phyloP scores from a whole-genome alignment of 225 moss, liverwort and hornwort species.

The Pleurozium schreberi region DNA sequence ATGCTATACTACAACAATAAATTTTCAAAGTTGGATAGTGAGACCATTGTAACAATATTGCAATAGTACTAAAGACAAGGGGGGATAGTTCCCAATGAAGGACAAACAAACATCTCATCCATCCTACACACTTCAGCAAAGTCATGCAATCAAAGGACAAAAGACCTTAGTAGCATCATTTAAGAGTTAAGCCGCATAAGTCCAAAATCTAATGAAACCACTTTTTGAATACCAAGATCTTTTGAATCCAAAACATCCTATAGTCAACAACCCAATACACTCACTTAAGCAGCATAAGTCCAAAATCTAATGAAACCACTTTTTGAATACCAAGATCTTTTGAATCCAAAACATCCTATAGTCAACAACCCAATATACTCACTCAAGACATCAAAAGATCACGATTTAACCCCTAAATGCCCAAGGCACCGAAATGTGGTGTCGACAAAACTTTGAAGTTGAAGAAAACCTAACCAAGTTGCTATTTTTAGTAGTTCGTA shows the following conservation, averaged over 20 bases:
- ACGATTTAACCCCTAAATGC: background rate
- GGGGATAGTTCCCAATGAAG: too few relatives aligned
- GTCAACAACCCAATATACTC: background rate
- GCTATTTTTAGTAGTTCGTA: too few relatives aligned
- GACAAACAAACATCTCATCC: too few relatives aligned
- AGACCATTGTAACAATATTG: too few relatives aligned
- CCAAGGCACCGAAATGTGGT: too few relatives aligned
- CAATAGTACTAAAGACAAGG: too few relatives aligned
- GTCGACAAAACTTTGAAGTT: too few relatives aligned
- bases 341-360: background rate
- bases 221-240: background rate
- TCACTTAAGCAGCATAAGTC: background rate
- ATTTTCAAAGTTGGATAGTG: too few relatives aligned
- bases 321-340: background rate
- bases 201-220: background rate
- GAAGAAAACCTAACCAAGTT: too few relatives aligned
- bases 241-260: background rate
- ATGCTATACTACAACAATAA: too few relatives aligned
- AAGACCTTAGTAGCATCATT: background rate
- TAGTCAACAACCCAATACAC: too few relatives aligned
- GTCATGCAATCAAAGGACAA: background rate
- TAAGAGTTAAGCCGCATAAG: background rate
- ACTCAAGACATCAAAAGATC: too few relatives aligned
- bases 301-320: background rate
- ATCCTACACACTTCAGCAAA: background rate